Percentiles rank a stretch among this genome's conserved stretches.
These are phyloP conservation scores for Stellera chamaejasme DNA, from an alignment of 345 rosid species.

Conservation along the genomic window DNA sequence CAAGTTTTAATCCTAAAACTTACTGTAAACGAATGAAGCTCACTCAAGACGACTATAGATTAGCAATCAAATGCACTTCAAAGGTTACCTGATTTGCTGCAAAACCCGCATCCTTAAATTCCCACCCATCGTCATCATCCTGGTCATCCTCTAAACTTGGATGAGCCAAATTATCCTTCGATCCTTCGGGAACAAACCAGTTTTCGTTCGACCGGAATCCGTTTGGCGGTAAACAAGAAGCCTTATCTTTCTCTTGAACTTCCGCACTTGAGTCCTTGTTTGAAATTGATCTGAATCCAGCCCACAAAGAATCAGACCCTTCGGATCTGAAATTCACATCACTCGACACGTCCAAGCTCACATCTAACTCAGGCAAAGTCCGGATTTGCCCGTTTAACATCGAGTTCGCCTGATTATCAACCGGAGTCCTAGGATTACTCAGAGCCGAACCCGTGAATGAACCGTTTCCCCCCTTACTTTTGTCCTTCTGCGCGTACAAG, in stretches of 20 bases:
- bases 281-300: conserved; percentile 12
- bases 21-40: too few relatives aligned
- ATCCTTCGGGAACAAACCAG: conserved; percentile 15
- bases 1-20: too few relatives aligned
- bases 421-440: conserved; percentile 4
- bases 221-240: conserved; percentile 20
- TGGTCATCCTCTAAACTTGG: conserved; percentile 4
- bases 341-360: conserved; percentile 12
- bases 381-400: conserved; percentile 2
- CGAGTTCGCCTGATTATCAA: conserved; percentile 9
- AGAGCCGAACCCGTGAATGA: conserved; percentile 12
- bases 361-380: neutral
- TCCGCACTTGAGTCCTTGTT: neutral
- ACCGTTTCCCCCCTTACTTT: conserved; percentile 14
- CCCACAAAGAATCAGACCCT: conserved; percentile 18
- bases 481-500: conserved; percentile 29
- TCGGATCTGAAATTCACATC: conserved; percentile 8
- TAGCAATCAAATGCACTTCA: neutral
- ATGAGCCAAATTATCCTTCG: conserved; percentile 8
- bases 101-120: conserved; percentile 25
- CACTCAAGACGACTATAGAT: too few relatives aligned
- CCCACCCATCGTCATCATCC: conserved; percentile 29
- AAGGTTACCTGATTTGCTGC: conserved; percentile 19
- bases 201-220: conserved; percentile 13
- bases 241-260: conserved; percentile 1